Percentiles rank a stretch among this genome's conserved stretches.
These are phyloP conservation scores for Solanum rostratum DNA, from an alignment of 257 asterid species.

Conservation along the genomic window DNA sequence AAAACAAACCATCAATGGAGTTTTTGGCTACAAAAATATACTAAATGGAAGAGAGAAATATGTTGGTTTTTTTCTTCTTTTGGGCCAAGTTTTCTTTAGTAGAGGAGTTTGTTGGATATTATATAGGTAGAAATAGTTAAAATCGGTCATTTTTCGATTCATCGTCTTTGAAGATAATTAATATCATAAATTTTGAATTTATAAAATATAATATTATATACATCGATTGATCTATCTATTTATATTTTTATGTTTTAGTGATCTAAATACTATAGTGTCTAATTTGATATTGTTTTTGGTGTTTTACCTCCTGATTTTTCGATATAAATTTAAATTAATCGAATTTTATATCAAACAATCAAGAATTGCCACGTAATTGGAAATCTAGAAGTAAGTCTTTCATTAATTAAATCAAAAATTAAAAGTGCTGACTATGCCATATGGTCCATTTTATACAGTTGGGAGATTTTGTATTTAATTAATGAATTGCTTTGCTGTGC, in stretches of 20 bases:
- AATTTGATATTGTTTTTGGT: neutral
- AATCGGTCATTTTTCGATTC: neutral
- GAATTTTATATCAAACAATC: neutral
- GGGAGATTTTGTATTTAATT: neutral
- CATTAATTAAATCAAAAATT: neutral
- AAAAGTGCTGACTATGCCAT: neutral
- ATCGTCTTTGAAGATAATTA: neutral
- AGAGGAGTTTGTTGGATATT: neutral
- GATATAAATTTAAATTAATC: neutral
- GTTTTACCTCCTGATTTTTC: neutral
- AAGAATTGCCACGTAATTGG: neutral
- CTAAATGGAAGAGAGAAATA: neutral
- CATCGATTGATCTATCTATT: too few species aligned
- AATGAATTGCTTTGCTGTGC: neutral
- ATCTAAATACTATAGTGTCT: too few species aligned
- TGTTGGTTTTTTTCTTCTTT: neutral
- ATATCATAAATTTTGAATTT: neutral
- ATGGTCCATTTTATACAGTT: neutral
- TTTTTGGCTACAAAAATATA: neutral
- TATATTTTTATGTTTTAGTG: too few species aligned
- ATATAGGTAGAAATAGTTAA: neutral
- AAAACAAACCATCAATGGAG: constrained; percentile 47
- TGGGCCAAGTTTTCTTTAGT: neutral
- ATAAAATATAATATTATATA: too few species aligned
- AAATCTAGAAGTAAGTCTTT: neutral